Evolutionary conservation across 2,329 filamentous ascomycete species (phyloP).

Genomic region (Trichoderma breve): DNA sequence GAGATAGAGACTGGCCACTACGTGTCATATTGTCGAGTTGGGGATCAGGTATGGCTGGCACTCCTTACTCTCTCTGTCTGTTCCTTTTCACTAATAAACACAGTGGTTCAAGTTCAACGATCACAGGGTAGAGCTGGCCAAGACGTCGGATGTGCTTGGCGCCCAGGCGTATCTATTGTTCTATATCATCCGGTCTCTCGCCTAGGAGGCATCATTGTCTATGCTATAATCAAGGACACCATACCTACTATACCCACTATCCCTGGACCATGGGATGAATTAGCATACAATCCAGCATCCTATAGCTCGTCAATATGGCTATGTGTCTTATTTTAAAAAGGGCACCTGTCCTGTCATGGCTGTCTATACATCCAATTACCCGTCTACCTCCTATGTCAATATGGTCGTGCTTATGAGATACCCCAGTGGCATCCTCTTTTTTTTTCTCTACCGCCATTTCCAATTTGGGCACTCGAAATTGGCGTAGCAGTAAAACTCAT

Average conservation of each 20-base stretch:
- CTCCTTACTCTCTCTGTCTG: not conserved
- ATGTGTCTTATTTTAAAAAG: not conserved
- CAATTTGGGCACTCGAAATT: conserved; percentile 67
- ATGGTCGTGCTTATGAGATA: not conserved
- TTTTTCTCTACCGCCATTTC: conserved; percentile 35
- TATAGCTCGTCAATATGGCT: not conserved
- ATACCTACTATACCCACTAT: not conserved
- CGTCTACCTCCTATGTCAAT: not conserved
- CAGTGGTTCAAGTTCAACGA: conserved; percentile 97
- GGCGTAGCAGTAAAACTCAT: conserved; percentile 77
- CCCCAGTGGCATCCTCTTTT: not conserved
- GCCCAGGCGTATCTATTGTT: conserved; percentile 90
- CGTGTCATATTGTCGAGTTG: conserved; percentile 81
- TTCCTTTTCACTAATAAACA: conserved; percentile 21
- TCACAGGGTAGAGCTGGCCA: conserved; percentile 82
- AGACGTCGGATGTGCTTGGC: conserved; percentile 78
- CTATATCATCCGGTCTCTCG: conserved; percentile 68
- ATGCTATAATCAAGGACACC: not conserved
- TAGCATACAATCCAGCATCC: not conserved
- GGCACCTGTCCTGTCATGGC: not conserved
- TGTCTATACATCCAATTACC: not conserved
- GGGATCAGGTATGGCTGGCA: conserved; percentile 53
- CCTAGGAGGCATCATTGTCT: conserved; percentile 24
- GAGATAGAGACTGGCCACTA: conserved; percentile 93
- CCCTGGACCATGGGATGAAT: not conserved